phyloP scores from a whole-genome alignment of 1,284 basidiomycete genomes.

The Papiliotrema fonsecae region DNA sequence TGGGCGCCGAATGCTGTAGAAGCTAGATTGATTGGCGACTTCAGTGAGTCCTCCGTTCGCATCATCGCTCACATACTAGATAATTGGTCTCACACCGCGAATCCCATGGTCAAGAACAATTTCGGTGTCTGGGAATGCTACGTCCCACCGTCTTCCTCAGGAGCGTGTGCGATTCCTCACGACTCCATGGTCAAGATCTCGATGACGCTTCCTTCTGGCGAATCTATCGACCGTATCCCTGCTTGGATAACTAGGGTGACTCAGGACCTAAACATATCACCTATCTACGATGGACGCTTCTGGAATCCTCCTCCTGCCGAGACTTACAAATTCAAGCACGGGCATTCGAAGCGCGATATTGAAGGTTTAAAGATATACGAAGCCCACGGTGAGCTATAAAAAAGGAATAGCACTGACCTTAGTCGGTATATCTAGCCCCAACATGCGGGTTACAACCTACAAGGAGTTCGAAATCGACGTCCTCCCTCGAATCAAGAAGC shows the following conservation, averaged over 20 bases:
- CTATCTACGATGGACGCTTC: conserved; percentile 93
- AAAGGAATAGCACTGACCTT: neutral
- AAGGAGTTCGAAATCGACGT: conserved; percentile 86
- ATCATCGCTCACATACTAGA: conserved; percentile 63
- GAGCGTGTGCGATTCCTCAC: conserved; percentile 80
- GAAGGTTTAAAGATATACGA: conserved; percentile 84
- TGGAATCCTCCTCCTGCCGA: conserved; percentile 83
- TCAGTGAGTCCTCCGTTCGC: conserved; percentile 62
- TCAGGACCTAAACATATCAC: conserved; percentile 83
- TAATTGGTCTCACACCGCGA: conserved; percentile 75
- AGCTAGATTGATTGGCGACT: conserved; percentile 87
- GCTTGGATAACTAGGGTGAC: conserved; percentile 94
- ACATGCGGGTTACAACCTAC: conserved; percentile 85
- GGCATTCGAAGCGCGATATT: conserved; percentile 31
- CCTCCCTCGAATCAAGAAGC: conserved; percentile 78
- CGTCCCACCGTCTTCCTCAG: conserved; percentile 64
- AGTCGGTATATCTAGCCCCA: conserved; percentile 91
- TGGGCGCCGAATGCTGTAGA: conserved; percentile 89
- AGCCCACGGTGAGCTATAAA: conserved; percentile 61
- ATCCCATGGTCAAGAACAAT: conserved; percentile 78
- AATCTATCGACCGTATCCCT: conserved; percentile 84
- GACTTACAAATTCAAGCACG: conserved; percentile 77
- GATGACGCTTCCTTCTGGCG: conserved; percentile 69
- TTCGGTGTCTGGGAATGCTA: conserved; percentile 91
- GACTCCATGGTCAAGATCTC: conserved; percentile 95